These are phyloP conservation scores for Calonectria hawksworthii DNA, from an alignment of 2,329 filamentous ascomycete species.

Conservation along the genomic window DNA sequence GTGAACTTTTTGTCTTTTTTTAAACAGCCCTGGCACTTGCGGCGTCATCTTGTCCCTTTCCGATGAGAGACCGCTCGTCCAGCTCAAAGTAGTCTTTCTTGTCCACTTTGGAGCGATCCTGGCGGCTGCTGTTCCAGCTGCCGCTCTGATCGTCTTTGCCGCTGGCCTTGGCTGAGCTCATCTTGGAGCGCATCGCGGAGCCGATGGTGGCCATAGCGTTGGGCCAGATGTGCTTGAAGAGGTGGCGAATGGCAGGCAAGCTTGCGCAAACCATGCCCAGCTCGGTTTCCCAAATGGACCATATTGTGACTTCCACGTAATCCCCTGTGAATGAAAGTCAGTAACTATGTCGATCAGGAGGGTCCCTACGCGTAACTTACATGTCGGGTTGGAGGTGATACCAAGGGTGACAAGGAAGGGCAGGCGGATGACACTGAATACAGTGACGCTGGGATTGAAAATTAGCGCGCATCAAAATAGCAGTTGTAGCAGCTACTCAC, in stretches of 20 bases:
- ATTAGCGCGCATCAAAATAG: not conserved
- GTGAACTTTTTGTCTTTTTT: not conserved
- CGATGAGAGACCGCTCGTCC: not conserved
- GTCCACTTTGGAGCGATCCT: slow-evolving; percentile 33
- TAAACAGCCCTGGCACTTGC: not conserved
- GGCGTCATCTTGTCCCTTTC: not conserved
- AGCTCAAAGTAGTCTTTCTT: slow-evolving; percentile 37
- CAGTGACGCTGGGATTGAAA: not conserved
- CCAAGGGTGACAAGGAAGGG: not conserved
- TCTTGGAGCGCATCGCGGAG: slow-evolving; percentile 22
- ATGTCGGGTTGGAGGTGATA: not conserved
- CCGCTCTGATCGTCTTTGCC: slow-evolving; percentile 29
- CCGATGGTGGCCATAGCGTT: slow-evolving; percentile 39
- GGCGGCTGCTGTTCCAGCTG: slow-evolving; percentile 33
- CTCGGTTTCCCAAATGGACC: slow-evolving; percentile 42
- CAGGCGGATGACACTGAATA: slow-evolving; percentile 2
- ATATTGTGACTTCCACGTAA: slow-evolving; percentile 36
- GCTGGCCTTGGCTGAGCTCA: slow-evolving; percentile 26
- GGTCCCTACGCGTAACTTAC: not conserved
- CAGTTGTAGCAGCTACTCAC: not conserved
- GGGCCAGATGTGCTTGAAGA: slow-evolving; percentile 39
- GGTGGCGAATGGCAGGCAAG: slow-evolving; percentile 37
- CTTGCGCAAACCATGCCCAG: slow-evolving; percentile 40
- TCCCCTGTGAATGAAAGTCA: not conserved
- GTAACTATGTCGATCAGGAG: not conserved